Percentiles rank a stretch among this genome's conserved stretches.
Conservation (phyloP, 2,329 filamentous ascomycete genomes). For the Beauveria brongniartii region DNA sequence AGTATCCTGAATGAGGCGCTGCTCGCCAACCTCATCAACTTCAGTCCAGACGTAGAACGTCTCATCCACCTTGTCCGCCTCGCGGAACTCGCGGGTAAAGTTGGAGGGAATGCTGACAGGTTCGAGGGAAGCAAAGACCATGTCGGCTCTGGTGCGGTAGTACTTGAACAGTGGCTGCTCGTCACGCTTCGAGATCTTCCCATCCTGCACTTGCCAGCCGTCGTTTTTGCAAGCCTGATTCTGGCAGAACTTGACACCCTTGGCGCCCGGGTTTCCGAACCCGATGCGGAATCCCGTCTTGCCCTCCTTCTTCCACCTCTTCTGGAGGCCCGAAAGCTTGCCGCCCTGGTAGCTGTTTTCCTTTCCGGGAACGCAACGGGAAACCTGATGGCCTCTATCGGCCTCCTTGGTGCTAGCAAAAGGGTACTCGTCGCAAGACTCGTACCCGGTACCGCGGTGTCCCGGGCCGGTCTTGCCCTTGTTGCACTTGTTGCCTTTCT, state of each 20-base stretch:
- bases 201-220: conserved; percentile 15
- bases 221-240: conserved; percentile 17
- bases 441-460: conserved; percentile 10
- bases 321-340: conserved; percentile 6
- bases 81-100: conserved; percentile 13
- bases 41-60: conserved; percentile 11
- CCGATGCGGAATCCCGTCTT: conserved; percentile 10
- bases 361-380: conserved; percentile 14
- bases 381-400: conserved; percentile 13
- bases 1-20: conserved; percentile 13
- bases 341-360: conserved; percentile 13
- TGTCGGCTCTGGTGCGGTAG: conserved; percentile 15
- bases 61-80: conserved; percentile 10
- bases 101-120: conserved; percentile 7
- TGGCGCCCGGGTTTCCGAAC: conserved; percentile 15
- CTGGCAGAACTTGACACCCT: conserved; percentile 14
- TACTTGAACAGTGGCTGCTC: conserved; percentile 14
- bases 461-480: conserved; percentile 11
- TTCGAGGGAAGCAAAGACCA: conserved; percentile 13
- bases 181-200: conserved; percentile 7
- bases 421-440: conserved; percentile 16
- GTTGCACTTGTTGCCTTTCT: conserved; percentile 12
- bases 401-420: conserved; percentile 13
- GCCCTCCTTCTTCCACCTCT: conserved; percentile 5
- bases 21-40: background rate